Conservation (phyloP, 345 rosid species). For the Geranium rotundifolium region DNA sequence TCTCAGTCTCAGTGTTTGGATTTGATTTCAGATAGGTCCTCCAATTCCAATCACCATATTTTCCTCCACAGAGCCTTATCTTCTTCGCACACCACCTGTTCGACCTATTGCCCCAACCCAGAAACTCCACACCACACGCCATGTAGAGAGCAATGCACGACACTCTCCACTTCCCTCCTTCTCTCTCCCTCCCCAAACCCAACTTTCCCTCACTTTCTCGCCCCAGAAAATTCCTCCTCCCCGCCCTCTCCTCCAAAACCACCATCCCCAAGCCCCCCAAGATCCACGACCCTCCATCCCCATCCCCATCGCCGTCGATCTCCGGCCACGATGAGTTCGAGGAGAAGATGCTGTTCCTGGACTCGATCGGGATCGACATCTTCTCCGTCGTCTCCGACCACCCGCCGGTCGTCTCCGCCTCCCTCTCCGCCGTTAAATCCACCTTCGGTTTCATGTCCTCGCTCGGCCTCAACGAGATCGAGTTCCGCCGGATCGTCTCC, state of each 20-base stretch:
- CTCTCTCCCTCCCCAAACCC: conserved; percentile 16
- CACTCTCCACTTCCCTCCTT: conserved; percentile 20
- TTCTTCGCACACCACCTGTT: not conserved
- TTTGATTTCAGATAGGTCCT: no score
- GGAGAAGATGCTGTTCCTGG: conserved; percentile 66
- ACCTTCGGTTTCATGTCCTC: conserved; percentile 50
- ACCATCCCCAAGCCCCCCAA: conserved; percentile 22
- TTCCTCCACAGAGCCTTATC: no score
- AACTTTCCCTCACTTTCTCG: conserved; percentile 31
- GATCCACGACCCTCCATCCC: conserved; percentile 6
- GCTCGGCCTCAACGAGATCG: conserved; percentile 41
- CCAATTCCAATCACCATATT: no score
- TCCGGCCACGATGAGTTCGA: conserved; percentile 34
- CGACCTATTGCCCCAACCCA: not conserved
- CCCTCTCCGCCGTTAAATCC: conserved; percentile 46
- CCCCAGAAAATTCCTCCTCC: conserved; percentile 29
- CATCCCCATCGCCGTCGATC: conserved; percentile 3
- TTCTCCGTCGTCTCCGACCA: conserved; percentile 39
- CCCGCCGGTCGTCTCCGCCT: conserved; percentile 41
- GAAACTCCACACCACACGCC: no score
- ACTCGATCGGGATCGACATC: conserved; percentile 69
- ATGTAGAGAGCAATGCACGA: conserved; percentile 36
- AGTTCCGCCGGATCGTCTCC: conserved; percentile 54
- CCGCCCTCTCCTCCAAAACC: conserved; percentile 25
- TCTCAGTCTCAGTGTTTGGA: no score